Evolutionary conservation across 306 rosid genomes (phyloP).

Genomic region (Quercus bicolor): DNA sequence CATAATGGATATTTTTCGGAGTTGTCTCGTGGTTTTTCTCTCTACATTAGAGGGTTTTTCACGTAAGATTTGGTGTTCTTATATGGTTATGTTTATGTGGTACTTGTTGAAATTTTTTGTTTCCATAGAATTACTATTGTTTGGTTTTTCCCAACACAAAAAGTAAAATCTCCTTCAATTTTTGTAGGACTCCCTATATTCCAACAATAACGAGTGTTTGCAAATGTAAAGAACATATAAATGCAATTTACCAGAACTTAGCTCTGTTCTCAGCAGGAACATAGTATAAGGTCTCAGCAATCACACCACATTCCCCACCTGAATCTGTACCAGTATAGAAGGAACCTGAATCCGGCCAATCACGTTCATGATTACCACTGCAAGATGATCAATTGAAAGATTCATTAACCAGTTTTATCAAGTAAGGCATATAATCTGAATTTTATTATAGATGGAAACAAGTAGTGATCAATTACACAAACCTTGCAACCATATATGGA

Average conservation of each 20-base stretch:
- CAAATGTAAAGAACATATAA: too few species aligned
- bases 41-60: too few species aligned
- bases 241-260: constrained; percentile 57
- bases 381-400: constrained; percentile 11
- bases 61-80: too few species aligned
- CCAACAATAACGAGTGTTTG: too few species aligned
- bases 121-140: too few species aligned
- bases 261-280: constrained; percentile 92
- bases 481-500: constrained; percentile 95
- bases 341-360: constrained; percentile 77
- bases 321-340: constrained; percentile 41
- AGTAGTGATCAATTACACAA: constrained; percentile 16
- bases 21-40: too few species aligned
- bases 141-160: too few species aligned
- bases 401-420: background rate
- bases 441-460: constrained; percentile 3
- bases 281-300: constrained; percentile 79
- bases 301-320: constrained; percentile 94
- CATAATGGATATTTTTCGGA: too few species aligned
- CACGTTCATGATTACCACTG: constrained; percentile 95
- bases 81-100: too few species aligned
- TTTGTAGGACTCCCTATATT: too few species aligned
- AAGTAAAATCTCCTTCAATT: too few species aligned
- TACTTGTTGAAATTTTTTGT: too few species aligned
- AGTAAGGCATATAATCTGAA: background rate